Conservation (phyloP, 768 basidiomycete species). For the Tylopilus felleus region DNA sequence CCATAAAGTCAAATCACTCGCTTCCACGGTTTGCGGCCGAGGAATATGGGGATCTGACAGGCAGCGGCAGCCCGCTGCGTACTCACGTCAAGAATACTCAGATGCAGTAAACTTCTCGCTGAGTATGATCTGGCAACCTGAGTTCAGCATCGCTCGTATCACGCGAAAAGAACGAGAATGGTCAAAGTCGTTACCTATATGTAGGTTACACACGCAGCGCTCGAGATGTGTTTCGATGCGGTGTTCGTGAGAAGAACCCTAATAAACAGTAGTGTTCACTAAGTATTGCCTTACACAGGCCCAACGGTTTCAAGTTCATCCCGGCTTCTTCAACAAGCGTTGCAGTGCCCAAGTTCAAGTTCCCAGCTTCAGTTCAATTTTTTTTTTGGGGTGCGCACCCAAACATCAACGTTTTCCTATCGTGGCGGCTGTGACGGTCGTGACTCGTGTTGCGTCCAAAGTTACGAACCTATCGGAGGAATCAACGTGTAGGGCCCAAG, state of each 20-base stretch:
- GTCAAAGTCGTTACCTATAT: constrained; percentile 2
- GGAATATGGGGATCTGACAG: neutral
- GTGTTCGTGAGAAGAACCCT: constrained; percentile 14
- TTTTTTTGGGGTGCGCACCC: constrained; percentile 13
- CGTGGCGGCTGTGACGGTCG: neutral
- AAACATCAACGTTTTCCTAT: neutral
- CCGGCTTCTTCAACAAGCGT: neutral
- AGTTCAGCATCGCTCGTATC: neutral
- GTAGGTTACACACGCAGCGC: neutral
- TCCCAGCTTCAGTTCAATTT: constrained; percentile 13
- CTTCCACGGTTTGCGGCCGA: neutral
- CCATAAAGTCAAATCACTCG: neutral
- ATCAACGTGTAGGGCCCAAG: neutral
- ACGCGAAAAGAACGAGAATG: constrained; percentile 1
- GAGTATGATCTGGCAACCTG: constrained; percentile 4
- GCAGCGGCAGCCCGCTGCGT: neutral
- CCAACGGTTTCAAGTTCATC: neutral
- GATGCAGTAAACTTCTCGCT: neutral
- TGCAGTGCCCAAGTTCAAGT: neutral
- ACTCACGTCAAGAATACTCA: constrained; percentile 5
- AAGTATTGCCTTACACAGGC: constrained; percentile 2
- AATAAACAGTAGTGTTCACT: no score
- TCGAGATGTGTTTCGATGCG: neutral
- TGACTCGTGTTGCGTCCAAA: neutral
- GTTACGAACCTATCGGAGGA: constrained; percentile 1